Conservation (phyloP, 2,329 filamentous ascomycete genomes). For the Metarhizium brunneum region DNA sequence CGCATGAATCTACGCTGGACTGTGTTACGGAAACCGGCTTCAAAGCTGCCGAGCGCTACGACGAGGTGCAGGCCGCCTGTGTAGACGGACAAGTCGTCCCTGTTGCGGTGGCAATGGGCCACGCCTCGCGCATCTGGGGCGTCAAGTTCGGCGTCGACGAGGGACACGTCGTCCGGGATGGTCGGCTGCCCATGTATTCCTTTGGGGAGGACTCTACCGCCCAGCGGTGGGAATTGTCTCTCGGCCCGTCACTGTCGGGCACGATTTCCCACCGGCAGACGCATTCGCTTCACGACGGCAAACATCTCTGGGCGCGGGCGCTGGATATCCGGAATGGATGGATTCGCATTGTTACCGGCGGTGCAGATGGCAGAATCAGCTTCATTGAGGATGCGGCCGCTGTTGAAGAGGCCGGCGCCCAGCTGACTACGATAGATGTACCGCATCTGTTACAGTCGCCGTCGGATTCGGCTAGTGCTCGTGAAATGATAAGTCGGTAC, state of each 20-base stretch:
- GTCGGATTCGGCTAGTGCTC: conserved; percentile 8
- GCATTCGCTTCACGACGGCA: conserved; percentile 65
- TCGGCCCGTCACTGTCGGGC: conserved; percentile 5
- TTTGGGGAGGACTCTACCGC: conserved; percentile 78
- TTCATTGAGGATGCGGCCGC: conserved; percentile 25
- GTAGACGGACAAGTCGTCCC: conserved; percentile 24
- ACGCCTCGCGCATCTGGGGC: conserved; percentile 83
- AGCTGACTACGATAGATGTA: conserved; percentile 19
- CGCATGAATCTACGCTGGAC: background rate
- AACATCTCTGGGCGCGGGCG: conserved; percentile 79
- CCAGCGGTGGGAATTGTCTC: conserved; percentile 54
- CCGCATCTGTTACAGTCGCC: conserved; percentile 20
- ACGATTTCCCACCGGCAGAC: conserved; percentile 43
- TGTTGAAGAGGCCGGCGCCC: conserved; percentile 1
- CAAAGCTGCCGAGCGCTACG: conserved; percentile 23
- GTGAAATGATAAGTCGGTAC: conserved; percentile 49
- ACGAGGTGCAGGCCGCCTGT: conserved; percentile 9
- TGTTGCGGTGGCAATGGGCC: conserved; percentile 72
- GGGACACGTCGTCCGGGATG: conserved; percentile 4
- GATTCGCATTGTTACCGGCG: conserved; percentile 59
- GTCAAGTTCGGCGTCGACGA: conserved; percentile 51
- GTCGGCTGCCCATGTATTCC: conserved; percentile 46
- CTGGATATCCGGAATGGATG: conserved; percentile 20
- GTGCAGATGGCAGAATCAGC: conserved; percentile 67
- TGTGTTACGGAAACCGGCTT: conserved; percentile 49